A percentile compares a stretch with the other conserved stretches of the same genome.
Evolutionary conservation across 352 stramenopile species (phyloP).

Genomic region (Plasmopara halstedii): DNA sequence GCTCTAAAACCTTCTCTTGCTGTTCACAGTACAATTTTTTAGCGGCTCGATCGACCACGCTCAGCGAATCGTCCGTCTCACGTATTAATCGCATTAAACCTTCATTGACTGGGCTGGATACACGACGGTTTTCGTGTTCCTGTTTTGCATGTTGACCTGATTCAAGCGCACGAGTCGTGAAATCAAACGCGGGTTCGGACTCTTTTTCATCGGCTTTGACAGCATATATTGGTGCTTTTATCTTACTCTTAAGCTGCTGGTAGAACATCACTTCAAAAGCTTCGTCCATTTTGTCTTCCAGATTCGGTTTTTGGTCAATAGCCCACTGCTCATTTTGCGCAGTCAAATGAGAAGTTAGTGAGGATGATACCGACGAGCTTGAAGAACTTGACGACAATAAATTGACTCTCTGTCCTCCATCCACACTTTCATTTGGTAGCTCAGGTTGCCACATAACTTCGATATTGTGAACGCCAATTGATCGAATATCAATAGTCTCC

Average conservation of each 20-base stretch:
- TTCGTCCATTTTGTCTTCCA: too few relatives aligned
- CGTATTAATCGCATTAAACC: conserved; percentile 35
- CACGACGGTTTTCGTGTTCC: too few relatives aligned
- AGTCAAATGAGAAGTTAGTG: not conserved
- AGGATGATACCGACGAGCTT: conserved; percentile 5
- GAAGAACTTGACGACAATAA: not conserved
- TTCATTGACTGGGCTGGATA: too few relatives aligned
- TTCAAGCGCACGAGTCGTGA: too few relatives aligned
- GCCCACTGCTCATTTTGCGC: not conserved
- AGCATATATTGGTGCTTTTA: not conserved
- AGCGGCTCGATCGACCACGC: conserved; percentile 49
- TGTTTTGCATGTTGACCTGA: too few relatives aligned
- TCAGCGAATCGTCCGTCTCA: conserved; percentile 66
- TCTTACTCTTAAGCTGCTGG: too few relatives aligned
- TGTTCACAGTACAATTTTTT: conserved; percentile 46
- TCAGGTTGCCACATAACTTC: conserved; percentile 27
- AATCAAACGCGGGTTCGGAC: too few relatives aligned
- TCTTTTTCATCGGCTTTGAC: not conserved
- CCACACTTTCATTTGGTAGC: not conserved
- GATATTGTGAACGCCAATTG: conserved; percentile 51
- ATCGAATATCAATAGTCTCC: conserved; percentile 31
- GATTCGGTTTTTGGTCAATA: too few relatives aligned
- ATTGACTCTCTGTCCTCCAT: not conserved
- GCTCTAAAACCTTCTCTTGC: conserved; percentile 9
- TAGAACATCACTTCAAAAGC: too few relatives aligned